A percentile compares a stretch with the other conserved stretches of the same genome.
These are phyloP conservation scores for Oenanthe javanica DNA, from an alignment of 140 eudicot species.

Conservation along the genomic window DNA sequence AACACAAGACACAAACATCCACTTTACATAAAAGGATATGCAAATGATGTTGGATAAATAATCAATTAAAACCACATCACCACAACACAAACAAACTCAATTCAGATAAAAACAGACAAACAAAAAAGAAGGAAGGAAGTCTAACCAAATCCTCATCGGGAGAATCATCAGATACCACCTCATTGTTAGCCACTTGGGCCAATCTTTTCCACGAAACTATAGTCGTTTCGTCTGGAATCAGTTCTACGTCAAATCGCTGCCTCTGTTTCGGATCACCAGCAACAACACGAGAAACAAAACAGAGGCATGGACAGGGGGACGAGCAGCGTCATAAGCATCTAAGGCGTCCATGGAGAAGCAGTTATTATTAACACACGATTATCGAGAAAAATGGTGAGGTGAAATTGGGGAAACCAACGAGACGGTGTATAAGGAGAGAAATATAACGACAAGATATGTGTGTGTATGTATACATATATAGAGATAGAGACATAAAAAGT, in stretches of 20 bases:
- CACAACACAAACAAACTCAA: no score
- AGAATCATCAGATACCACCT: not conserved
- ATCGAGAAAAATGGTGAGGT: not conserved
- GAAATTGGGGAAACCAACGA: not conserved
- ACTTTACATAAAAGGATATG: no score
- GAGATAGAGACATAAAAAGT: no score
- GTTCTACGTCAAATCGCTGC: not conserved
- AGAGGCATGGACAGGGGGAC: not conserved
- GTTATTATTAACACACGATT: not conserved
- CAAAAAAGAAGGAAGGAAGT: no score
- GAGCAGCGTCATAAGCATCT: not conserved
- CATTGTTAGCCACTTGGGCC: not conserved
- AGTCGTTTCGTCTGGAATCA: not conserved
- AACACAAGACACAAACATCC: no score
- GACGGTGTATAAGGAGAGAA: not conserved
- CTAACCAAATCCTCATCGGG: no score
- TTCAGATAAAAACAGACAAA: no score
- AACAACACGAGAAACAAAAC: not conserved
- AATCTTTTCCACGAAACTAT: not conserved
- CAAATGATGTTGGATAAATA: not conserved
- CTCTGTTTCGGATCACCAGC: not conserved
- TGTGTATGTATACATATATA: not conserved
- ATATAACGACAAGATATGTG: not conserved
- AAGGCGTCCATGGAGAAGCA: not conserved
- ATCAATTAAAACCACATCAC: no score